Evolutionary conservation across 495 filamentous ascomycete species (phyloP).

Genomic region (Penicillium atrosanguineum): DNA sequence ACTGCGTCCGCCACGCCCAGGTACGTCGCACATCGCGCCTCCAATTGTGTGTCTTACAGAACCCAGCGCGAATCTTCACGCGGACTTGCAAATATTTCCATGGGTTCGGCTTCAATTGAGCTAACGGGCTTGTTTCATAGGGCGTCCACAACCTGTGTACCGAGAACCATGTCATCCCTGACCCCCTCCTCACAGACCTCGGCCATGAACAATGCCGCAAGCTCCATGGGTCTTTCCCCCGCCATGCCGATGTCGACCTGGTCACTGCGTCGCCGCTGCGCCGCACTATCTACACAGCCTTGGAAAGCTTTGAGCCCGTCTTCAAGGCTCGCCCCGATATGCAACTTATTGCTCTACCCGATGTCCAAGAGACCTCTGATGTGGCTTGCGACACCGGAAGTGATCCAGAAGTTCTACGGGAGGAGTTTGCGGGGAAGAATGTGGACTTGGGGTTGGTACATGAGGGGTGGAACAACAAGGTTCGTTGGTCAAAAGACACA

Average conservation of each 20-base stretch:
- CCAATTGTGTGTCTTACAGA: background rate
- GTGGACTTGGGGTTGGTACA: slow-evolving; percentile 63
- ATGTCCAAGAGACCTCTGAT: slow-evolving; percentile 76
- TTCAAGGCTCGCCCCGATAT: slow-evolving; percentile 45
- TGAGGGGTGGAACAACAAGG: slow-evolving; percentile 72
- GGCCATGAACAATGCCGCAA: slow-evolving; percentile 72
- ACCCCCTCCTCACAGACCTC: slow-evolving; percentile 74
- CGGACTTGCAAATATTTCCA: background rate
- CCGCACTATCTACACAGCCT: slow-evolving; percentile 78
- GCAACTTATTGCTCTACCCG: slow-evolving; percentile 67
- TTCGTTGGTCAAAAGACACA: slow-evolving; percentile 7
- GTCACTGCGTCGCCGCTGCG: slow-evolving; percentile 80
- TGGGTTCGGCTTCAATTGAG: background rate
- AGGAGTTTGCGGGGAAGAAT: slow-evolving; percentile 59
- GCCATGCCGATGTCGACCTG: slow-evolving; percentile 61
- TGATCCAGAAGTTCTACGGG: slow-evolving; percentile 47
- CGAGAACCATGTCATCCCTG: slow-evolving; percentile 70
- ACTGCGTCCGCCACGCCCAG: slow-evolving; percentile 55
- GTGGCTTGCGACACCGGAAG: slow-evolving; percentile 80
- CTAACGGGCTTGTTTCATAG: slow-evolving; percentile 32
- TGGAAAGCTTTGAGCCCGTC: slow-evolving; percentile 63
- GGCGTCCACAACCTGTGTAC: slow-evolving; percentile 77
- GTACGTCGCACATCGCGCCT: slow-evolving; percentile 25
- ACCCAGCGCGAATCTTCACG: background rate
- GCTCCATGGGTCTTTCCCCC: slow-evolving; percentile 62